Conservation (phyloP, 78 protist genomes). For the Dictyostelium discoideum region DNA sequence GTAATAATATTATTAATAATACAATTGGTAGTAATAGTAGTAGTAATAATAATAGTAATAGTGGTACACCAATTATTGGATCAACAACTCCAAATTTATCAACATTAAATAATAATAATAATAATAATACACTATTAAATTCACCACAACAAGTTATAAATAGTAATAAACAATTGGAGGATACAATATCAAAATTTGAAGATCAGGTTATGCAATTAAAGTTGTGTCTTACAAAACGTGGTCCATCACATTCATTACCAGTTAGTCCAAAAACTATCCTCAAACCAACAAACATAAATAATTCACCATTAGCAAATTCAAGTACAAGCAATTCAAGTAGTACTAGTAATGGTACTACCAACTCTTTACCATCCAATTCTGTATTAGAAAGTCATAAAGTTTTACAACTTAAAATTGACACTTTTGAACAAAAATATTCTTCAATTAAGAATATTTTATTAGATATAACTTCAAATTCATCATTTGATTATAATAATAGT, state of each 20-base stretch:
- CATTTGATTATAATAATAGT: neutral
- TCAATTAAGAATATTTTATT: constrained; percentile 55
- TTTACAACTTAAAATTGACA: constrained; percentile 28
- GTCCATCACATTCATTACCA: constrained; percentile 2
- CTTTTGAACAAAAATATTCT: constrained; percentile 60
- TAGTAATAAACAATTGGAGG: constrained; percentile 26
- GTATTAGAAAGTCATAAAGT: neutral
- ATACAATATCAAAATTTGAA: constrained; percentile 55
- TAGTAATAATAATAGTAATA: constrained; percentile 10
- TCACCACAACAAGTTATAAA: neutral
- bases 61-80: neutral
- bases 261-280: neutral
- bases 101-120: neutral
- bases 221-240: constrained; percentile 19
- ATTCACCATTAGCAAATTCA: neutral
- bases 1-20: neutral
- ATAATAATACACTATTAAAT: neutral
- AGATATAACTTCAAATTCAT: constrained; percentile 34
- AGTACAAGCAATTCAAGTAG: neutral
- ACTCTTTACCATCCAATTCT: neutral
- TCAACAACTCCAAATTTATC: neutral
- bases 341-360: neutral
- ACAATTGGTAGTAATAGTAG: neutral
- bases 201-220: constrained; percentile 58
- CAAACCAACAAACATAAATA: neutral